Percentiles rank a stretch among this genome's conserved stretches.
Evolutionary conservation across 2,329 filamentous ascomycete species (phyloP).

Genomic region (Aspergillus jensenii): DNA sequence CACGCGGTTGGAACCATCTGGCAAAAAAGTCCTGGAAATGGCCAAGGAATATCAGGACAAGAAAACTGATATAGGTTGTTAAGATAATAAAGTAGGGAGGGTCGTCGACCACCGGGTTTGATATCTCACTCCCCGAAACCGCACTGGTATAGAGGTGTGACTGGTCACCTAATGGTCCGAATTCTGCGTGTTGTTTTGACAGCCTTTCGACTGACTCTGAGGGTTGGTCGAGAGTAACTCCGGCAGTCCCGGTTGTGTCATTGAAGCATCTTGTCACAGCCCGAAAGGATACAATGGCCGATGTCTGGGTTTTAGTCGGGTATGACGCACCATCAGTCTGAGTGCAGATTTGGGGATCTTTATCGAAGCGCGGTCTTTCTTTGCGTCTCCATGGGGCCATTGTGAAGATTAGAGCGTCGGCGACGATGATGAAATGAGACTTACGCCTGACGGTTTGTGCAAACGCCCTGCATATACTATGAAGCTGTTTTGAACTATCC

Average conservation of each 20-base stretch:
- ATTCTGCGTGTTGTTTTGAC: constrained; percentile 77
- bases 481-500: too few relatives aligned
- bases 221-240: background rate
- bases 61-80: constrained; percentile 94
- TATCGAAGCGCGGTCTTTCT: constrained; percentile 13
- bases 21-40: constrained; percentile 94
- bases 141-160: constrained; percentile 83
- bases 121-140: constrained; percentile 73
- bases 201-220: constrained; percentile 67
- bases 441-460: background rate
- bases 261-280: constrained; percentile 16
- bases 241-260: constrained; percentile 4
- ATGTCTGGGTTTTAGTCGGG: constrained; percentile 1
- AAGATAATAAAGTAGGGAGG: constrained; percentile 91
- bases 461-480: too few relatives aligned
- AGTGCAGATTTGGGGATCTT: constrained; percentile 8
- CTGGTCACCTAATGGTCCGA: constrained; percentile 74
- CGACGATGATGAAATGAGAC: background rate
- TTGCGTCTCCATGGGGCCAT: constrained; percentile 26
- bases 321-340: background rate
- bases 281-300: constrained; percentile 17
- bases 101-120: constrained; percentile 81
- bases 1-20: constrained; percentile 79
- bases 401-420: background rate
- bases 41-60: constrained; percentile 87